phyloP scores from a whole-genome alignment of 345 rosid species.

The Excoecaria cochinchinensis region DNA sequence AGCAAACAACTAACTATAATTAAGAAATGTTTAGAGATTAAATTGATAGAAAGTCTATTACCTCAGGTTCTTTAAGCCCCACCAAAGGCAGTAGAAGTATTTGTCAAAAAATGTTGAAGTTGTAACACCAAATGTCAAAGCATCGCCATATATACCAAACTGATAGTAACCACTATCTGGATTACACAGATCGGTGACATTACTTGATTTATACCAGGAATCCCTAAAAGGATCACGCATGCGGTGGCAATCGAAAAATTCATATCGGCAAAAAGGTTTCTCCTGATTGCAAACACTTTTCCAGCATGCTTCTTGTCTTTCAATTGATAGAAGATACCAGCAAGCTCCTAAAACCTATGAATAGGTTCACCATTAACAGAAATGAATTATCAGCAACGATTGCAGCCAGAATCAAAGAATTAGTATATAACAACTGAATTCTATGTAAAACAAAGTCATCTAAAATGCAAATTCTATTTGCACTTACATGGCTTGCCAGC shows the following conservation, averaged over 20 bases:
- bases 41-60: slow-evolving; percentile 12
- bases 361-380: neutral
- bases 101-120: slow-evolving; percentile 63
- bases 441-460: too few relatives aligned
- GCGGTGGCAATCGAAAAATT: slow-evolving; percentile 65
- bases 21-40: neutral
- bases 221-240: slow-evolving; percentile 37
- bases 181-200: slow-evolving; percentile 49
- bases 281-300: slow-evolving; percentile 55
- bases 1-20: neutral
- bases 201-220: slow-evolving; percentile 67
- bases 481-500: slow-evolving; percentile 96
- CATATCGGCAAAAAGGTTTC: slow-evolving; percentile 45
- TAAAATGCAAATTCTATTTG: neutral
- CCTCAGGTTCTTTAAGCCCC: slow-evolving; percentile 92
- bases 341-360: slow-evolving; percentile 93
- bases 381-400: too few relatives aligned
- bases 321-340: slow-evolving; percentile 88
- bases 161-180: slow-evolving; percentile 46
- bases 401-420: too few relatives aligned
- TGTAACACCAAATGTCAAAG: slow-evolving; percentile 53
- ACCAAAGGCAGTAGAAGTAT: slow-evolving; percentile 94
- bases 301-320: slow-evolving; percentile 88
- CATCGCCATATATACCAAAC: slow-evolving; percentile 81
- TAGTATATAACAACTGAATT: too few relatives aligned